Evolutionary conservation across 2,329 filamentous ascomycete species (phyloP), one percentile per base, ranked within the genome.

Genomic region (Calonectria pauciramosa): DNA sequence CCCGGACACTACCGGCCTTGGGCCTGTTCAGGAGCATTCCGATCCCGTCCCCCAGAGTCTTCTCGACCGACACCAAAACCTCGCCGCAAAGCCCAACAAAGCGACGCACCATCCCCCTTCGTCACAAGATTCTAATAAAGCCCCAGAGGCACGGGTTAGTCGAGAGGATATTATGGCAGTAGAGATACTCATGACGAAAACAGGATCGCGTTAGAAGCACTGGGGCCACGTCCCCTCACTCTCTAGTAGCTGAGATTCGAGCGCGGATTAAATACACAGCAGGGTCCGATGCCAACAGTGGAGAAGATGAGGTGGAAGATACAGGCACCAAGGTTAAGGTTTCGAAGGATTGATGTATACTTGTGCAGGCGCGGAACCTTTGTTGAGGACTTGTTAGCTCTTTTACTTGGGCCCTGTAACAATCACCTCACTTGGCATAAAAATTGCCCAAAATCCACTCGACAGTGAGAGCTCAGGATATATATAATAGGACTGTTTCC

Each of bases 171-270:
- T 9, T 1, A 11, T 5, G 0, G 11, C 10, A 6, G 3, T 34
- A 34, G 3, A 4, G 0, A 8, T 70, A 6, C 36, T 75, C 9
- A 36, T 16, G 3, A 2, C 2, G 3, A 10, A 2, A 23, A 36
- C 4, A 83, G 82, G 74, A 80, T 38, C 77, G 80, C 4, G 79
- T 82, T 49, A 68, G 56, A 51, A 79, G 78, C 54, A 81, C 52
- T 8, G 79, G 82, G 18, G 81, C 82, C 1, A 76, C 74, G 36
- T 80, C 80, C 5, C 80, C 80, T 7, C 60, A 59, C 23, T 81
- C 82, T 20, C 74, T 83, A 10, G 79, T 75, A 14, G 75, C 74
- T 32, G 79, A 83, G 71, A 82, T 81, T 49, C 65, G 79, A 54
- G 74, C 75, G n/a, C 78, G 79, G 59, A 75, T 80, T 23, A 38